Evolutionary conservation across 139 green algal species (phyloP).

Genomic region (Coccomyxa sp.): DNA sequence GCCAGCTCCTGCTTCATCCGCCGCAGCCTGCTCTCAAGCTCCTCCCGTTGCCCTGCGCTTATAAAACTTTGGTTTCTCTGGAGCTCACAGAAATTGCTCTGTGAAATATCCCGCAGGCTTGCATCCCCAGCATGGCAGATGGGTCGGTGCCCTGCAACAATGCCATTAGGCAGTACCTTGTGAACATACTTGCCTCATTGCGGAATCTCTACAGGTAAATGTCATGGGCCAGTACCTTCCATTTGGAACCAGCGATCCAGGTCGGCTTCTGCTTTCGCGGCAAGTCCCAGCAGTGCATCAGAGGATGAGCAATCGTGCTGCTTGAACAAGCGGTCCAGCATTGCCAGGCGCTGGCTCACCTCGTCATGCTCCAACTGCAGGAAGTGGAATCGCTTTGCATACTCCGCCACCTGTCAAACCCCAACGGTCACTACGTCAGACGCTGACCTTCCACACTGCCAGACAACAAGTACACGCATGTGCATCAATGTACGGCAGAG

Average conservation of each 20-base stretch:
- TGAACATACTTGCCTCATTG: too few species aligned
- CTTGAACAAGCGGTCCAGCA: constrained; percentile 22
- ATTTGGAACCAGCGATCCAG: constrained; percentile 53
- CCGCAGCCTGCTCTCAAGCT: constrained; percentile 19
- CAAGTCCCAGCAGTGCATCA: constrained; percentile 47
- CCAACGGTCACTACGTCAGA: too few species aligned
- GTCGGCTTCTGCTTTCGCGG: constrained; percentile 22
- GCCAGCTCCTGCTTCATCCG: constrained; percentile 3
- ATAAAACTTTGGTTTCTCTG: too few species aligned
- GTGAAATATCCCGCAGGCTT: too few species aligned
- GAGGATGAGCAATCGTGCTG: constrained; percentile 32
- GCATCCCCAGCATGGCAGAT: too few species aligned
- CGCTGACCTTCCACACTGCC: too few species aligned
- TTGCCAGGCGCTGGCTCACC: constrained; percentile 20
- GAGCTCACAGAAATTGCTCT: too few species aligned
- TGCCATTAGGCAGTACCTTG: too few species aligned
- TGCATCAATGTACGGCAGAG: too few species aligned
- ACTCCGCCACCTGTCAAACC: constrained; percentile 27
- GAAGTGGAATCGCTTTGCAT: constrained; percentile 33
- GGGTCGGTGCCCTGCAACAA: too few species aligned
- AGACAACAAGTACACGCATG: too few species aligned
- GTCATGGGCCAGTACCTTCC: constrained; percentile 23
- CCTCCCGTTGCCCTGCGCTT: constrained; percentile 27
- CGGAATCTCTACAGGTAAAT: too few species aligned
- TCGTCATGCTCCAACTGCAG: constrained; percentile 44